phyloP scores from a whole-genome alignment of 2,329 filamentous ascomycete genomes.

The Trichoderma sp. region DNA sequence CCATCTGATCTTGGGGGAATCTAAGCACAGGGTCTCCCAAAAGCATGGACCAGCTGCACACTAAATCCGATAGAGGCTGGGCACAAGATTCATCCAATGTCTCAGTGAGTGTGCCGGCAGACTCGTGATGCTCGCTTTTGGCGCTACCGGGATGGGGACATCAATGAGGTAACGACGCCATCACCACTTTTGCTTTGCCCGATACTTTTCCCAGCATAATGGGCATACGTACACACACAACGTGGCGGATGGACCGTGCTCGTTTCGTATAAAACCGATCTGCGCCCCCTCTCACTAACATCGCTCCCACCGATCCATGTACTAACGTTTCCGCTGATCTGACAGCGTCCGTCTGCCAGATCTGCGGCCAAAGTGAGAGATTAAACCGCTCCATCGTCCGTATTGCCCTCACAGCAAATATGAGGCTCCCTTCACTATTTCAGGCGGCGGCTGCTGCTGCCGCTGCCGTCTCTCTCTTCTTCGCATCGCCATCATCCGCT shows the following conservation, averaged over 20 bases:
- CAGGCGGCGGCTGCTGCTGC: neutral
- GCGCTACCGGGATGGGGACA: neutral
- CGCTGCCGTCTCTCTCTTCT: conserved; percentile 7
- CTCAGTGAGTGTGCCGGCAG: neutral
- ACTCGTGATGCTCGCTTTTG: conserved; percentile 6
- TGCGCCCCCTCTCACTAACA: neutral
- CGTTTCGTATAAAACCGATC: conserved; percentile 4
- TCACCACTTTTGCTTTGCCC: neutral
- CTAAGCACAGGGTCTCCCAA: neutral
- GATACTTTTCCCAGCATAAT: neutral
- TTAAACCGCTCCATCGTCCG: neutral
- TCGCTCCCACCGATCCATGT: neutral
- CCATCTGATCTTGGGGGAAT: neutral
- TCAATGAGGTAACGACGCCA: conserved; percentile 1
- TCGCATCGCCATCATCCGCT: conserved; percentile 15
- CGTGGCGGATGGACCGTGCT: neutral
- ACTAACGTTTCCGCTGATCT: neutral
- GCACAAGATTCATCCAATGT: neutral
- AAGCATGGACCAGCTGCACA: neutral
- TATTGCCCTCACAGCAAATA: neutral
- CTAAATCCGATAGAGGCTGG: neutral
- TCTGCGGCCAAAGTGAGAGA: conserved; percentile 15
- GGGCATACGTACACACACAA: neutral
- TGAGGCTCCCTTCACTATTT: conserved; percentile 19
- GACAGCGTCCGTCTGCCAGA: conserved; percentile 2